Base-by-base conservation (phyloP, 2,329 filamentous ascomycete species). In the Cladobotryum protrusum region DNA sequence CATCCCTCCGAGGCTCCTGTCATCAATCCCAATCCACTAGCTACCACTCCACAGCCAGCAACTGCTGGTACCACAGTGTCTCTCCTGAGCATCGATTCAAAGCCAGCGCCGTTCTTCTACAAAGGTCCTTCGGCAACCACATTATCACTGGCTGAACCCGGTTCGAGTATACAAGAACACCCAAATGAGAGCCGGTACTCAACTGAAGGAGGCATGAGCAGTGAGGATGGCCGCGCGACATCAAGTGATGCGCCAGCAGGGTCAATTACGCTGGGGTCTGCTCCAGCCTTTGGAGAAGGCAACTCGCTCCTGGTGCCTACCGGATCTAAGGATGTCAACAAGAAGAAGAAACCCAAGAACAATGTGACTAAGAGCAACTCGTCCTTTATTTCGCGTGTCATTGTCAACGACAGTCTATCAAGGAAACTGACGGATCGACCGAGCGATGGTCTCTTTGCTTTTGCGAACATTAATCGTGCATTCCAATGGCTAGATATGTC, bases 311-410 rank as follows among this genome's bases (percentile, higher is more conserved):
- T 97, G 29, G 73, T 77, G 11, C 75, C 77, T 15, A 73, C 76
- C 14, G 77, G 78, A 46, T 75, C 77, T 29, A 89, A 89, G 61
- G 88, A 91, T 61, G 78, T 81, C 37, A 83, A 81, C 56, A 96
- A 96, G 75, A 80, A 83, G 65, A 82, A 85, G 63, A 99, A 99
- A 67, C 93, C 93, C 2, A 99, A 97, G 77, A 97, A 92, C 70
- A 97, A 95, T 67, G 93, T 99, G 67, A 85, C 92, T 47, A 99
- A 99, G 75, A 97, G 90, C 72, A 97, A 96, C 68, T 99, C 93
- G 9, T 96, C 92, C 1, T 99, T 96, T 64, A 93, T 99, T 29
- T 96, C 92, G n/a, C 77, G 93, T 48, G 92, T 96, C 32, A 96
- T 97, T 56, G 85, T 90, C 14, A 88, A 96, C 61, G 93, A 99